Evolutionary conservation across 2,329 filamentous ascomycete genomes (phyloP), one percentile per base, ranked within the genome.

Genomic region (Huntiella decipiens): DNA sequence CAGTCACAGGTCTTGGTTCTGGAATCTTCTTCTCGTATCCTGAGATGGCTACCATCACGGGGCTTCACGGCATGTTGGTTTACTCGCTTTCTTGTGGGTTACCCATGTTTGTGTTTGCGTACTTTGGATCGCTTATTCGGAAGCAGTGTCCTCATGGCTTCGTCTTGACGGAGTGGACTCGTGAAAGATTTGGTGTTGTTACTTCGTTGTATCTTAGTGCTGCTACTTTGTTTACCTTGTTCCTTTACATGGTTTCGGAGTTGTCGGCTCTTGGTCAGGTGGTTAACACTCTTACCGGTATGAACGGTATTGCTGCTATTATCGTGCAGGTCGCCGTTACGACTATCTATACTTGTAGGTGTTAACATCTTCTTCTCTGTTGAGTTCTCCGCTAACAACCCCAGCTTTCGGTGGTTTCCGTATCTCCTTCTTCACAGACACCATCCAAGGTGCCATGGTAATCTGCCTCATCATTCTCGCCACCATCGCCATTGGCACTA

Each of bases 231-330:
- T 76, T 86, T 43, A 88, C 83, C 1, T 70, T 91, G 54, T 91
- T 88, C 59, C 60, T 91, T 44, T 91, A 88, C 67, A 88, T 91
- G 82, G 77, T 88, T 19, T 75, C 82, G 15, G 83, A 91, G 64
- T 68, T 91, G 38, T 87, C 82, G 6, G 81, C 82, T 10, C 66
- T 91, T 22, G 81, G 85, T 44, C 82, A 88, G 60, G 83, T 88
- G 35, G 69, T 88, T 54, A 79, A 63, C 49, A 70, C 79, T 6
- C 61, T 91, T 53, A 87, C 83, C 0, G 82, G 81, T 2, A 66
- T 91, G 35, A 68, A 87, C 52, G 76, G 77, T 1, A 66, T 91
- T 8, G 80, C 82, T 0, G 73, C 79, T 13, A 71, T 91, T 50
- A 83, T 91, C 53, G 79, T 88, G 1, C 70, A 91, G 57, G 83